Evolutionary conservation across 176 grass and related monocot species (phyloP).

Genomic region (Bonia amplexicaulis): DNA sequence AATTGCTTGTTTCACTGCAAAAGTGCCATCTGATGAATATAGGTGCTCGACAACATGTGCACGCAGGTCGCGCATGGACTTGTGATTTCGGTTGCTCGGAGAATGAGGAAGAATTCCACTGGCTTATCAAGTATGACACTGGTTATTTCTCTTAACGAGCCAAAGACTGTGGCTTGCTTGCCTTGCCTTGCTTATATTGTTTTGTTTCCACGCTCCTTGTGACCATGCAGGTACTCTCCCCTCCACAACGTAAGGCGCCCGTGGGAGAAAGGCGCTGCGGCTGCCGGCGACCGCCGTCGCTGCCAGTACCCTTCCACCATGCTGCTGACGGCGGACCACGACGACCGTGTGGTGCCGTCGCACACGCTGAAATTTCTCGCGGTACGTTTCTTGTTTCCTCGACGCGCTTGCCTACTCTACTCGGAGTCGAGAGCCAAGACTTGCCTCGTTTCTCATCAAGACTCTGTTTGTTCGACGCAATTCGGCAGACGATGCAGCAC

Average conservation of each 20-base stretch:
- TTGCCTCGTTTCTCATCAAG: neutral
- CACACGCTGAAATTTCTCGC: slow-evolving; percentile 90
- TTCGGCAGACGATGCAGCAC: slow-evolving; percentile 63
- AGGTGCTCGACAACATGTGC: neutral
- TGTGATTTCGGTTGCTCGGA: slow-evolving; percentile 88
- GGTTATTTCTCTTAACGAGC: neutral
- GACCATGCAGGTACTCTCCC: slow-evolving; percentile 61
- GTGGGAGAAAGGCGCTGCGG: slow-evolving; percentile 49
- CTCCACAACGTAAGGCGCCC: slow-evolving; percentile 79
- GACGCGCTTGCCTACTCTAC: neutral
- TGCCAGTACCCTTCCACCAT: slow-evolving; percentile 75
- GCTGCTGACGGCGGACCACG: slow-evolving; percentile 87
- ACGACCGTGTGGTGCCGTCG: slow-evolving; percentile 85
- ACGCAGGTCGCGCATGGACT: slow-evolving; percentile 64
- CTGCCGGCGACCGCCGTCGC: neutral
- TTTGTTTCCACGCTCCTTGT: neutral
- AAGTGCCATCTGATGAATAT: neutral
- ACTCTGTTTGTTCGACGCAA: neutral
- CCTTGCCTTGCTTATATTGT: too few relatives aligned
- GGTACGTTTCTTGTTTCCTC: slow-evolving; percentile 22
- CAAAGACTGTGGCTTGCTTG: too few relatives aligned
- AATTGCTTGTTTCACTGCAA: neutral
- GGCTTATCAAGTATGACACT: slow-evolving; percentile 69
- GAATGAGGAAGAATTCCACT: slow-evolving; percentile 67
- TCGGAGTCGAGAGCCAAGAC: too few relatives aligned